phyloP scores from a whole-genome alignment of 371 early-diverging fungal species.

The Polyrhizophydium stewartii region DNA sequence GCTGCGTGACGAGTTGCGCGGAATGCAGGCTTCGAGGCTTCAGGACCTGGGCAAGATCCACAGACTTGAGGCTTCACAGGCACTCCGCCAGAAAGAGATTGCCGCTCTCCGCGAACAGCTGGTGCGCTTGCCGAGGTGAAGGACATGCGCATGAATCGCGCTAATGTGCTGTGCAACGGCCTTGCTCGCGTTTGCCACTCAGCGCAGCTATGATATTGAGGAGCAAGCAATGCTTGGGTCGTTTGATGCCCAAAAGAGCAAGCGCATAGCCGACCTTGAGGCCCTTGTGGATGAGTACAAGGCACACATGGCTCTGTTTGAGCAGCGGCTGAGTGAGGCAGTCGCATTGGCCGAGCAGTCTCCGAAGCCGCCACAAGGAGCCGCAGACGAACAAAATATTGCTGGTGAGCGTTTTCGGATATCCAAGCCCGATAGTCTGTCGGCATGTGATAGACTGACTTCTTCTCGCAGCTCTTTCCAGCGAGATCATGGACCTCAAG shows the following conservation, averaged over 20 bases:
- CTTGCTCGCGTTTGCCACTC: neutral
- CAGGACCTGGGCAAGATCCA: constrained; percentile 12
- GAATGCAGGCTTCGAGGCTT: constrained; percentile 9
- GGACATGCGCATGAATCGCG: neutral
- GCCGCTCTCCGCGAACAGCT: constrained; percentile 52
- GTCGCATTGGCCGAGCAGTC: constrained; percentile 11
- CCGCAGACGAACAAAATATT: neutral
- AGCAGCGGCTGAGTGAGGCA: constrained; percentile 11
- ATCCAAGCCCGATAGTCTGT: no score
- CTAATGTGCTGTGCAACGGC: constrained; percentile 2
- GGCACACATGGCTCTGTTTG: constrained; percentile 31
- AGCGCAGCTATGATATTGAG: constrained; percentile 63
- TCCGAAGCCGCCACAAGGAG: neutral
- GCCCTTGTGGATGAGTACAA: constrained; percentile 55
- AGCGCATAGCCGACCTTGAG: constrained; percentile 60
- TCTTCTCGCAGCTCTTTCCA: no score
- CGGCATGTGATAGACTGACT: no score
- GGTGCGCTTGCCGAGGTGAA: constrained; percentile 14
- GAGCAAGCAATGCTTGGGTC: constrained; percentile 41
- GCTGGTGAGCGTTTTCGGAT: no score
- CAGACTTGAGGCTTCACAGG: constrained; percentile 27
- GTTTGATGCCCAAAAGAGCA: constrained; percentile 53
- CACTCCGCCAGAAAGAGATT: constrained; percentile 41
- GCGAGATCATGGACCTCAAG: no score
- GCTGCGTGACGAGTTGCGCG: constrained; percentile 2